These are phyloP conservation scores for Penicillium sp. DNA, from an alignment of 2,329 filamentous ascomycete species.

Conservation along the genomic window DNA sequence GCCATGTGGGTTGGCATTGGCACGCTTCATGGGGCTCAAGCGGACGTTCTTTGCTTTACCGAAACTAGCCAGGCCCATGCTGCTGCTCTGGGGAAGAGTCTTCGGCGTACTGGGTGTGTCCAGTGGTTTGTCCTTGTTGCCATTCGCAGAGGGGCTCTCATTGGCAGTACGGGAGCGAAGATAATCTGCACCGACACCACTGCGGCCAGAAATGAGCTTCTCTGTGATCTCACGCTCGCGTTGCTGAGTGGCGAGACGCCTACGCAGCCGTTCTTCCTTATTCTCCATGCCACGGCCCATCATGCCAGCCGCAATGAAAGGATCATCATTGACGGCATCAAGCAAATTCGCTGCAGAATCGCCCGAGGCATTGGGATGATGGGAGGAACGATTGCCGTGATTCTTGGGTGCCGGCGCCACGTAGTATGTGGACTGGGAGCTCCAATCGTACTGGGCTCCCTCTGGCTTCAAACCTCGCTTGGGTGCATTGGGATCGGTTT, in stretches of 20 bases:
- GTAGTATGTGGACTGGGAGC: slow-evolving; percentile 45
- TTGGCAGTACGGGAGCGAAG: slow-evolving; percentile 36
- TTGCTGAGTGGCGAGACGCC: slow-evolving; percentile 41
- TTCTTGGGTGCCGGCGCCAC: slow-evolving; percentile 36
- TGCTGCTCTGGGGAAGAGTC: slow-evolving; percentile 7
- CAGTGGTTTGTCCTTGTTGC: slow-evolving; percentile 8
- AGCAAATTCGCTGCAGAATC: slow-evolving; percentile 40
- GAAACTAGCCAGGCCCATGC: slow-evolving; percentile 25
- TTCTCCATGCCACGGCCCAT: slow-evolving; percentile 38
- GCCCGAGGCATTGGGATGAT: slow-evolving; percentile 22
- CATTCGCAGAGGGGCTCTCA: slow-evolving; percentile 10
- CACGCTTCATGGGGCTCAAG: slow-evolving; percentile 40
- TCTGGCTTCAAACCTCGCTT: slow-evolving; percentile 32
- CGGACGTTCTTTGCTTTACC: slow-evolving; percentile 39
- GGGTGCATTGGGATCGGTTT: neutral
- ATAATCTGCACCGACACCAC: slow-evolving; percentile 43
- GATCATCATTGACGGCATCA: slow-evolving; percentile 39
- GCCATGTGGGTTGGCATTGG: slow-evolving; percentile 32
- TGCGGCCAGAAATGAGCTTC: slow-evolving; percentile 35
- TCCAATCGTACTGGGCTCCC: slow-evolving; percentile 38
- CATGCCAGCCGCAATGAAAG: slow-evolving; percentile 40
- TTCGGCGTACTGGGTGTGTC: slow-evolving; percentile 12
- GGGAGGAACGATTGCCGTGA: slow-evolving; percentile 15
- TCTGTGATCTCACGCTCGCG: slow-evolving; percentile 45
- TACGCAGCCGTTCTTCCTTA: slow-evolving; percentile 42